Base-by-base conservation (phyloP, 164 flowering plant species). In the Amborella trichopoda region DNA sequence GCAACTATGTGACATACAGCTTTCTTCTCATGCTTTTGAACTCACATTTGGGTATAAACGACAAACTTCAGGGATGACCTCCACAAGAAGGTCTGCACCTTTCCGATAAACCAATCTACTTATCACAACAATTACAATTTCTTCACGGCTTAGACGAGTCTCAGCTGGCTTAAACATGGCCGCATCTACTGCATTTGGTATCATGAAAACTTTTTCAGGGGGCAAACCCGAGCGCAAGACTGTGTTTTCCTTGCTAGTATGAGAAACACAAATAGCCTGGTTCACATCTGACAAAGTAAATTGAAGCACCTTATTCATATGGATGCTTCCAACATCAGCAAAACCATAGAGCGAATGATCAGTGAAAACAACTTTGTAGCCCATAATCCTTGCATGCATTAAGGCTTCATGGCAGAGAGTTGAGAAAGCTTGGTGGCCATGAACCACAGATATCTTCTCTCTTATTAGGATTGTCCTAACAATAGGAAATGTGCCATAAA, bases 141-240 rank as follows among this genome's bases (percentile, higher is more conserved):
- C 86, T 40, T 69, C 46, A 28, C 48, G 25, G 38, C 67, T 57
- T 36, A 70, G 79, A 40, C 80, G 51, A 53, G 69, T 68, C 28
- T 71, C 54, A 22, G 95, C 91, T 66, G 99, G 99, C 61, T 67
- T 78, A 51, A 88, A 93, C 93, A 93, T 82, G 24, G 91, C 86
- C 5, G 95, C 82, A 73, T 93, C 96, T 61, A 91, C 95, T 46
- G 96, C 95, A 78, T 88, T 88, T 56, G 99, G 99, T 58, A 91
- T 72, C 10, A 87, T 81, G 70, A 65, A 91, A 17, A 93, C 99
- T 74, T 77, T 93, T 44, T 78, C 81, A 4, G 94, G 81, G 14
- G 94, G 83, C 53, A 88, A 52, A 22, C 94, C 94, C 26, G 96
- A 80, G 21, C 95, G 58, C 41, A 88, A 63, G 36, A 93, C 95